A percentile compares a stretch with the other conserved stretches of the same genome.
Evolutionary conservation across 2,329 filamentous ascomycete genomes (phyloP).

Genomic region (Aschersonia sp.): DNA sequence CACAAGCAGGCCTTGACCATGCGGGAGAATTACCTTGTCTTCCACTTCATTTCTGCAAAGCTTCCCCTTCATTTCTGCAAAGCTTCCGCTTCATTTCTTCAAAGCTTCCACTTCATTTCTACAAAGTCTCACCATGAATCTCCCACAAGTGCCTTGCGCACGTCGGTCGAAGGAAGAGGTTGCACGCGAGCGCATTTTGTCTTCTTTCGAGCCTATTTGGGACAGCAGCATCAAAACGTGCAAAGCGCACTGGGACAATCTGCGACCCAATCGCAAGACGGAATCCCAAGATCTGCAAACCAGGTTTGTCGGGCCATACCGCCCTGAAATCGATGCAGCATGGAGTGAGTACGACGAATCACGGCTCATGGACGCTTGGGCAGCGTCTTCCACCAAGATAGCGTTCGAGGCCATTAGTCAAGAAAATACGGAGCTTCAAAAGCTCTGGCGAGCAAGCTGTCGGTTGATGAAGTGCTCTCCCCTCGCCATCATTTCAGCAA

Average conservation of each 20-base stretch:
- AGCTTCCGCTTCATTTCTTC: not conserved
- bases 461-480: not conserved
- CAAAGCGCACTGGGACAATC: not conserved
- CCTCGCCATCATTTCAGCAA: not conserved
- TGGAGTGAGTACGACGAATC: not conserved
- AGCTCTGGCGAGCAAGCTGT: constrained; percentile 1
- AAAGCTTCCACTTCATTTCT: not conserved
- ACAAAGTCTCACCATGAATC: not conserved
- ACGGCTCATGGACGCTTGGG: not conserved
- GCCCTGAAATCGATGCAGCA: not conserved
- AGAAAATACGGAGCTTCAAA: not conserved
- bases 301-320: not conserved
- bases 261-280: not conserved
- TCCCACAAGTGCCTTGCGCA: too few species aligned
- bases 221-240: not conserved
- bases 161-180: not conserved
- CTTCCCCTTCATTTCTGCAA: too few species aligned
- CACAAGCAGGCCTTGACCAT: not conserved
- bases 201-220: not conserved
- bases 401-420: not conserved
- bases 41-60: not conserved
- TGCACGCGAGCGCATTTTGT: not conserved
- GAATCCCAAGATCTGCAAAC: not conserved
- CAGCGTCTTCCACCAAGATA: not conserved
- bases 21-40: not conserved